A percentile compares a stretch with the other conserved stretches of the same genome.
phyloP scores from a whole-genome alignment of 306 rosid species.

The Carpinus viminea region DNA sequence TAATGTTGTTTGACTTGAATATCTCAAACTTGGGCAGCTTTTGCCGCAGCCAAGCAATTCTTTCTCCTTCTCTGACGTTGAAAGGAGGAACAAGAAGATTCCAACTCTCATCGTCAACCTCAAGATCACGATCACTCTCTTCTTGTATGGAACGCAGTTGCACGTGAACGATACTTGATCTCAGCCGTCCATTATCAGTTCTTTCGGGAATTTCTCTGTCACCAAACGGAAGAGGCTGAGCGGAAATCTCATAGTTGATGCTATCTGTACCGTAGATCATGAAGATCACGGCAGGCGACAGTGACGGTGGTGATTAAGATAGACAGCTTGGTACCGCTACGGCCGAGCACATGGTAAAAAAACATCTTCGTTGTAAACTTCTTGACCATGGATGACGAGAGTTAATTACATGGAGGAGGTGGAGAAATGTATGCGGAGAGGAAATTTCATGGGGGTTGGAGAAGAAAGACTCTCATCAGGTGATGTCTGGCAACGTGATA shows the following conservation, averaged over 20 bases:
- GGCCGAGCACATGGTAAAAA: slow-evolving; percentile 29
- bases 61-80: slow-evolving; percentile 43
- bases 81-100: slow-evolving; percentile 43
- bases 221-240: background rate
- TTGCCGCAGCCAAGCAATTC: slow-evolving; percentile 54
- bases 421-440: background rate
- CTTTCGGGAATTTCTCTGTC: slow-evolving; percentile 9
- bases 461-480: background rate
- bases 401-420: slow-evolving; percentile 1
- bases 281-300: slow-evolving; percentile 40
- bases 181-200: slow-evolving; percentile 5
- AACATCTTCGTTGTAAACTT: slow-evolving; percentile 32
- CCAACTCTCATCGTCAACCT: slow-evolving; percentile 21
- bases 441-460: slow-evolving; percentile 6
- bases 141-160: slow-evolving; percentile 36
- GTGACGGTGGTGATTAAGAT: slow-evolving; percentile 34
- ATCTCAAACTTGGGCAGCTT: slow-evolving; percentile 45
- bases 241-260: slow-evolving; percentile 24
- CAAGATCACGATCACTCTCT: background rate
- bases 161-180: slow-evolving; percentile 15
- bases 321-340: slow-evolving; percentile 32
- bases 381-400: slow-evolving; percentile 21
- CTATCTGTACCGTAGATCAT: slow-evolving; percentile 28
- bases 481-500: too few species aligned
- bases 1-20: slow-evolving; percentile 43